Evolutionary conservation across 2,329 filamentous ascomycete genomes (phyloP).

Genomic region (Aspergillus fructus): DNA sequence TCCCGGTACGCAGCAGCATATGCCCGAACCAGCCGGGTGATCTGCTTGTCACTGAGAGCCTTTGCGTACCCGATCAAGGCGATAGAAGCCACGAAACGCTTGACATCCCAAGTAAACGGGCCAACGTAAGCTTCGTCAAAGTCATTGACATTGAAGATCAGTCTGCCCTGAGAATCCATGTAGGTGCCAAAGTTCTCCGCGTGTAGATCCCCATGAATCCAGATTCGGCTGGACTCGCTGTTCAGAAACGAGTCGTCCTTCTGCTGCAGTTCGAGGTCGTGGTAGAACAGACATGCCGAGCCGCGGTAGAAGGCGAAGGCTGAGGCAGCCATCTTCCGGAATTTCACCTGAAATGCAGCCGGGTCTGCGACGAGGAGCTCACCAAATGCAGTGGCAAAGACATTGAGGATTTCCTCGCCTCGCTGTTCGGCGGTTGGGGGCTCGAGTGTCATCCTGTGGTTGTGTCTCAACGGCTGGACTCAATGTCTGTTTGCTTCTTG

Average conservation of each 20-base stretch:
- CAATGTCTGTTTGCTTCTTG: background rate
- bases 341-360: conserved; percentile 14
- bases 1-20: conserved; percentile 20
- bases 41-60: conserved; percentile 21
- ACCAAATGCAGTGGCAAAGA: conserved; percentile 18
- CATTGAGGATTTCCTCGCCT: conserved; percentile 17
- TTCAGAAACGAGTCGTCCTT: conserved; percentile 10
- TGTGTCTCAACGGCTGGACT: background rate
- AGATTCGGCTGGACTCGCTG: conserved; percentile 15
- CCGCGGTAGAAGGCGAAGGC: conserved; percentile 23
- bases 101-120: conserved; percentile 22
- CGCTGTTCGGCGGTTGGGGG: conserved; percentile 9
- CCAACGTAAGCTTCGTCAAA: conserved; percentile 22
- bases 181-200: conserved; percentile 23
- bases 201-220: conserved; percentile 22
- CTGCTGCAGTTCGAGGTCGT: conserved; percentile 15
- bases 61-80: conserved; percentile 20
- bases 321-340: conserved; percentile 22
- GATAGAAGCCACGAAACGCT: conserved; percentile 20
- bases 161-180: conserved; percentile 20
- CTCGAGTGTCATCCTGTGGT: background rate
- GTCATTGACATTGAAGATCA: conserved; percentile 23
- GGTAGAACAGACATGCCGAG: conserved; percentile 18
- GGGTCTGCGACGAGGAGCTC: conserved; percentile 13
- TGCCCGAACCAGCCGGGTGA: conserved; percentile 14